Conservation (phyloP, 371 early-diverging fungal species). For the Mucor plumbeus region DNA sequence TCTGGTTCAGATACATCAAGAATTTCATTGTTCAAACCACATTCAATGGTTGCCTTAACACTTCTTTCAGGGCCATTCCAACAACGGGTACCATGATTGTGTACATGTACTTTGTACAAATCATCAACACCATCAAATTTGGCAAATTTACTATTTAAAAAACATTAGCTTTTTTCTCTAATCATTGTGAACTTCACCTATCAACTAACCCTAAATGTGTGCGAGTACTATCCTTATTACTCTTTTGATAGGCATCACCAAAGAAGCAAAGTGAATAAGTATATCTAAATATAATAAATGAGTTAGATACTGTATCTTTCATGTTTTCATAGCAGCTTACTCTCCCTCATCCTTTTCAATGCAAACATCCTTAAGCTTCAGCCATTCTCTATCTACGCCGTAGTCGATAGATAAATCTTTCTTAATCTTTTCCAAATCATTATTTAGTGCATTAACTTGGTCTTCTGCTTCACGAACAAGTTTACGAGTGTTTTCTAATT, state of each 20-base stretch:
- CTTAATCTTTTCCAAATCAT: conserved; percentile 43
- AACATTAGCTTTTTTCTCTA: too few species aligned
- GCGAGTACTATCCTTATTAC: conserved; percentile 57
- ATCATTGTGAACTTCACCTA: too few species aligned
- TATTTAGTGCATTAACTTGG: conserved; percentile 38
- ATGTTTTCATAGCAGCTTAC: conserved; percentile 33
- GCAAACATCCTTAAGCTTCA: conserved; percentile 72
- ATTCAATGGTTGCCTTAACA: conserved; percentile 57
- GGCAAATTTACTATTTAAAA: conserved; percentile 33
- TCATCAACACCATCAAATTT: conserved; percentile 39
- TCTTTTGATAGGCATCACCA: conserved; percentile 76
- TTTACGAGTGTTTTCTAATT: conserved; percentile 41
- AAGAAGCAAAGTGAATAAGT: conserved; percentile 85
- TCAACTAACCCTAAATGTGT: conserved; percentile 73
- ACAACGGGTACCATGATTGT: conserved; percentile 78
- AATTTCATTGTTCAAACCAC: conserved; percentile 74
- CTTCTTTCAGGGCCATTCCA: conserved; percentile 94
- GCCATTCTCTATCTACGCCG: conserved; percentile 65
- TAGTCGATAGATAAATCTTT: conserved; percentile 62
- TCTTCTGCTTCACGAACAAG: conserved; percentile 42
- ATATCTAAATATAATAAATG: conserved; percentile 51
- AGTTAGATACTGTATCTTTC: too few species aligned
- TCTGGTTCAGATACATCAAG: conserved; percentile 83
- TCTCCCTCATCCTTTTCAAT: conserved; percentile 73
- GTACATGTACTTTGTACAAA: conserved; percentile 63